Evolutionary conservation across 1,139 yeast genomes (phyloP).

Genomic region (Nadsonia commutata): DNA sequence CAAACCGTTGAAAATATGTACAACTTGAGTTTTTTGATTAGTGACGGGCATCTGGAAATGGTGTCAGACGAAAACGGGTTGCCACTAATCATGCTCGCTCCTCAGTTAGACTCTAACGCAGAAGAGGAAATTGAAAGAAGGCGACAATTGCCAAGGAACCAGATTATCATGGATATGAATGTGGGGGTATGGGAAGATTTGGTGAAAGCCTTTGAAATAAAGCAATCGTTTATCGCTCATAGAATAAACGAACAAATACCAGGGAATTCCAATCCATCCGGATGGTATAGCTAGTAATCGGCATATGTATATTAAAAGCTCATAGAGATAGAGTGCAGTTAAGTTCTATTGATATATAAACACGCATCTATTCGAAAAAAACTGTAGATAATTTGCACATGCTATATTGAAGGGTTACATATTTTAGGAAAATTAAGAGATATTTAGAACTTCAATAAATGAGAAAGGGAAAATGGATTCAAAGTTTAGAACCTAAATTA

Average conservation of each 20-base stretch:
- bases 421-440: too few species aligned
- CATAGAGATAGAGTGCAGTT: too few species aligned
- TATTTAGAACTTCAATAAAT: too few species aligned
- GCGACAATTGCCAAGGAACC: constrained; percentile 28
- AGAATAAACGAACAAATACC: neutral
- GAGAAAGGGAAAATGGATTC: too few species aligned
- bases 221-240: constrained; percentile 2
- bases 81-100: neutral
- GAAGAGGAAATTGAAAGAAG: constrained; percentile 19
- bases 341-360: too few species aligned
- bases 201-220: constrained; percentile 6
- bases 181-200: constrained; percentile 45
- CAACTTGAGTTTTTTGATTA: neutral
- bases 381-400: too few species aligned
- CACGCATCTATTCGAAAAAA: too few species aligned
- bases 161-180: constrained; percentile 57
- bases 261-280: neutral
- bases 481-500: constrained; percentile 6
- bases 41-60: neutral
- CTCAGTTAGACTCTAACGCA: neutral
- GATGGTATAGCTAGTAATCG: neutral
- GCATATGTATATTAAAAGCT: too few species aligned
- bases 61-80: neutral
- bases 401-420: too few species aligned
- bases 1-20: neutral